Evolutionary conservation across 2,329 filamentous ascomycete species (phyloP).

Genomic region (Microcyclospora tardicrescens): DNA sequence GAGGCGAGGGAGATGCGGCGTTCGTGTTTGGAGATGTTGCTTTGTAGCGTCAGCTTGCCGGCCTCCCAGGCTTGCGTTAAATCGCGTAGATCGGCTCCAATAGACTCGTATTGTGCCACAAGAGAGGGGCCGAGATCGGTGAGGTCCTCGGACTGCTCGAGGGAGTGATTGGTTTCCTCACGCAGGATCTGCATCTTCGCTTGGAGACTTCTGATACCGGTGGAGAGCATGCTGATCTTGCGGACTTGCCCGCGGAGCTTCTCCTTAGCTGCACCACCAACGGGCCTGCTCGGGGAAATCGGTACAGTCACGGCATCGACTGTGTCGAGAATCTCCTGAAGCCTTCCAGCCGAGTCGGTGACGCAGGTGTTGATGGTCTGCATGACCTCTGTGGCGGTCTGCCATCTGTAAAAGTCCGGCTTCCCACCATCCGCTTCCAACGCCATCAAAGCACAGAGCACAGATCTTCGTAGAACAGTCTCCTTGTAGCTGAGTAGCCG

Average conservation of each 20-base stretch:
- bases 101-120: conserved; percentile 85
- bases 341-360: conserved; percentile 47
- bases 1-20: conserved; percentile 38
- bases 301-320: conserved; percentile 50
- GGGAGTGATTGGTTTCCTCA: conserved; percentile 70
- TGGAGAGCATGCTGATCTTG: conserved; percentile 76
- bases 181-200: conserved; percentile 86
- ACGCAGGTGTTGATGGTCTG: conserved; percentile 48
- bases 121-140: conserved; percentile 62
- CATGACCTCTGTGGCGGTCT: conserved; percentile 63
- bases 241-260: conserved; percentile 76
- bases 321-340: conserved; percentile 60
- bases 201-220: conserved; percentile 80
- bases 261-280: conserved; percentile 53
- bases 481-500: conserved; percentile 55
- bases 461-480: conserved; percentile 67
- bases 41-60: conserved; percentile 69
- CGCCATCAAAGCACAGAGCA: conserved; percentile 78
- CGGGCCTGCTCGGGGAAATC: conserved; percentile 41
- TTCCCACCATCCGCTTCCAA: conserved; percentile 70
- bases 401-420: conserved; percentile 67
- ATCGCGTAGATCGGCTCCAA: conserved; percentile 68
- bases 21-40: conserved; percentile 70
- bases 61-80: conserved; percentile 38
- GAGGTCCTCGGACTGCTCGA: conserved; percentile 52